Percentiles rank a stretch among this genome's conserved stretches.
phyloP scores from a whole-genome alignment of 2,329 filamentous ascomycete species.

The Trichoderma simmonsii region DNA sequence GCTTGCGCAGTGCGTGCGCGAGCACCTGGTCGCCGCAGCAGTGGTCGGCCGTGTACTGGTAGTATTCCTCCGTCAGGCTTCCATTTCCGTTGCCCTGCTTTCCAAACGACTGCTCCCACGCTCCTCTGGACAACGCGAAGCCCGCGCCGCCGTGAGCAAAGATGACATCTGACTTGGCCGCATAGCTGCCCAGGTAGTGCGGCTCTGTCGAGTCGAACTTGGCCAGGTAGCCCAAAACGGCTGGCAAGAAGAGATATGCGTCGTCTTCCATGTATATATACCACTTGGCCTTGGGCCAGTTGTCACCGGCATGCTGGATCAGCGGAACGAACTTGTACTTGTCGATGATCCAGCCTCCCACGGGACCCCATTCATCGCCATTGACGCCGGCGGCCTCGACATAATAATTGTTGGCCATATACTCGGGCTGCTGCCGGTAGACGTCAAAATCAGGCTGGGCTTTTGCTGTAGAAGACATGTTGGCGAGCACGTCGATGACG shows the following conservation, averaged over 20 bases:
- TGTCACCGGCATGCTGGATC: constrained; percentile 25
- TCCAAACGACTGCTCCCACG: constrained; percentile 27
- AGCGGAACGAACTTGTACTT: constrained; percentile 29
- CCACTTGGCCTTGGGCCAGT: constrained; percentile 27
- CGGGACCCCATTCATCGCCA: constrained; percentile 26
- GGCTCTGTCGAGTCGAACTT: constrained; percentile 23
- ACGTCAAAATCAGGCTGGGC: constrained; percentile 24
- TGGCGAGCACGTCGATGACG: constrained; percentile 25
- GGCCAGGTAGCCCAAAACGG: constrained; percentile 22
- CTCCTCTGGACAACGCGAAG: constrained; percentile 26
- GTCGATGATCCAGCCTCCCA: constrained; percentile 28
- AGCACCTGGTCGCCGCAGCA: constrained; percentile 29
- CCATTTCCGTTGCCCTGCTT: constrained; percentile 13
- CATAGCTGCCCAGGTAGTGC: constrained; percentile 27
- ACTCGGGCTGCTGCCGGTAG: constrained; percentile 26
- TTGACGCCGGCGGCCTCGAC: constrained; percentile 23
- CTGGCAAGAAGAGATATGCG: constrained; percentile 26
- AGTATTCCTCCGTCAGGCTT: constrained; percentile 22
- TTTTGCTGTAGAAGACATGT: constrained; percentile 23
- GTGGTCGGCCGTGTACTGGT: constrained; percentile 25
- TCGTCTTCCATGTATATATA: constrained; percentile 30
- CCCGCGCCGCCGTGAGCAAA: constrained; percentile 28
- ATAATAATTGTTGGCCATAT: constrained; percentile 26
- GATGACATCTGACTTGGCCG: constrained; percentile 25
- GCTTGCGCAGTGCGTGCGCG: constrained; percentile 22